Evolutionary conservation across 1,284 basidiomycete genomes (phyloP).

Genomic region (Cerioporus squamosus): DNA sequence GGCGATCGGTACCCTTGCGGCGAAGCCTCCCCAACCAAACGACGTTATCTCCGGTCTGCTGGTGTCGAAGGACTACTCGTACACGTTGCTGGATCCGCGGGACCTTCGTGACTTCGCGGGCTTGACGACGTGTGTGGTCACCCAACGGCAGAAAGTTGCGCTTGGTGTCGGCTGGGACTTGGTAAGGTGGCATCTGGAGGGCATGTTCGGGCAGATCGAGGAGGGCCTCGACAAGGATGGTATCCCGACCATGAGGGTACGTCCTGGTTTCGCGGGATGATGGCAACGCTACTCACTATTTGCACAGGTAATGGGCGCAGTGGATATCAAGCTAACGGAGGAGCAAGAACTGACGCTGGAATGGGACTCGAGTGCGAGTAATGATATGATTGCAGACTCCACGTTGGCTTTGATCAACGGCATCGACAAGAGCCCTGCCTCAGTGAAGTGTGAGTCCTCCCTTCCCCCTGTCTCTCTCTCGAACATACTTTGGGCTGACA

Average conservation of each 20-base stretch:
- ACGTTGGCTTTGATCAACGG: slow-evolving; percentile 90
- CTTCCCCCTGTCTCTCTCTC: background rate
- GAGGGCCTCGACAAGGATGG: slow-evolving; percentile 85
- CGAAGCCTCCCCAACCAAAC: slow-evolving; percentile 72
- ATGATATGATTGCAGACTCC: slow-evolving; percentile 99
- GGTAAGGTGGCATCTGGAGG: slow-evolving; percentile 94
- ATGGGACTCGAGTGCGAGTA: slow-evolving; percentile 94
- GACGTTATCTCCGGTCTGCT: slow-evolving; percentile 84
- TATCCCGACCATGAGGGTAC: slow-evolving; percentile 77
- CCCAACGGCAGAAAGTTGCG: slow-evolving; percentile 85
- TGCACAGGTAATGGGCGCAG: slow-evolving; percentile 85
- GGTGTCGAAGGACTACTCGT: slow-evolving; percentile 97
- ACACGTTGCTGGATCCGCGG: slow-evolving; percentile 93
- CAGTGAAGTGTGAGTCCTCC: slow-evolving; percentile 81
- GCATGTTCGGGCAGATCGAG: slow-evolving; percentile 94
- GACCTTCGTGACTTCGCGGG: slow-evolving; percentile 96
- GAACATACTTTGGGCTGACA: background rate
- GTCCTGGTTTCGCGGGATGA: slow-evolving; percentile 9
- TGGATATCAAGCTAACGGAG: slow-evolving; percentile 84
- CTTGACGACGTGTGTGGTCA: slow-evolving; percentile 90
- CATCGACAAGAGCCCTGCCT: slow-evolving; percentile 94
- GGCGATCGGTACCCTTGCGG: slow-evolving; percentile 93
- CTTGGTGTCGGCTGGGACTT: slow-evolving; percentile 92
- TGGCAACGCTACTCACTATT: background rate
- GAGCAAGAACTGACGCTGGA: slow-evolving; percentile 87